Conservation (phyloP, 306 rosid species). For the Begonia fuchsioides region DNA sequence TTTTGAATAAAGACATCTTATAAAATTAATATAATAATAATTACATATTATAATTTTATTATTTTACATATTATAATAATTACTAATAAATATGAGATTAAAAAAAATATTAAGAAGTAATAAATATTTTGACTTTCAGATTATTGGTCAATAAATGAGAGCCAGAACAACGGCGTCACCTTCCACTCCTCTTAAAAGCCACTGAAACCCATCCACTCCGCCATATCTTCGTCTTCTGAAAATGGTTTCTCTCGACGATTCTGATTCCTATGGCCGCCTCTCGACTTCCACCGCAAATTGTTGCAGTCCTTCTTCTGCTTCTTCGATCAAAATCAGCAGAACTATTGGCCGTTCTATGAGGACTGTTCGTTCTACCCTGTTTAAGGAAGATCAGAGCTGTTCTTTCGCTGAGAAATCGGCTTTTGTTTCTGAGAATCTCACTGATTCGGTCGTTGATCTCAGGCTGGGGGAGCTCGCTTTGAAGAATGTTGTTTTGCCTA, state of each 20-base stretch:
- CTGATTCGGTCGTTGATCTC: conserved; percentile 74
- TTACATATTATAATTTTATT: too few relatives aligned
- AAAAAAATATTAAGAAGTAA: too few relatives aligned
- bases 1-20: too few relatives aligned
- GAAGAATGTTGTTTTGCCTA: conserved; percentile 20
- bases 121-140: too few relatives aligned
- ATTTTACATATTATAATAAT: too few relatives aligned
- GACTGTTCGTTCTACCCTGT: conserved; percentile 57
- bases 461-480: conserved; percentile 71
- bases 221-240: not conserved
- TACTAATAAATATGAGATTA: too few relatives aligned
- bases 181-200: too few relatives aligned
- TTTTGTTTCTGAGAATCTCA: conserved; percentile 42
- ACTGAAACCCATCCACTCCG: not conserved
- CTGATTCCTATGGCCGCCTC: conserved; percentile 42
- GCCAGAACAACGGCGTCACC: too few relatives aligned
- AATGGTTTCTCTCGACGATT: conserved; percentile 75
- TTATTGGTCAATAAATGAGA: too few relatives aligned
- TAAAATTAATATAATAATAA: too few relatives aligned
- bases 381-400: conserved; percentile 37
- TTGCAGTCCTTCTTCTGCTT: conserved; percentile 19
- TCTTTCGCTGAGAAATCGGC: conserved; percentile 34
- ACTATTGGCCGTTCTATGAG: conserved; percentile 73
- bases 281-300: conserved; percentile 25
- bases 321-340: conserved; percentile 35